phyloP scores from a whole-genome alignment of 2,329 filamentous ascomycete genomes.

The Metarhizium sp. region DNA sequence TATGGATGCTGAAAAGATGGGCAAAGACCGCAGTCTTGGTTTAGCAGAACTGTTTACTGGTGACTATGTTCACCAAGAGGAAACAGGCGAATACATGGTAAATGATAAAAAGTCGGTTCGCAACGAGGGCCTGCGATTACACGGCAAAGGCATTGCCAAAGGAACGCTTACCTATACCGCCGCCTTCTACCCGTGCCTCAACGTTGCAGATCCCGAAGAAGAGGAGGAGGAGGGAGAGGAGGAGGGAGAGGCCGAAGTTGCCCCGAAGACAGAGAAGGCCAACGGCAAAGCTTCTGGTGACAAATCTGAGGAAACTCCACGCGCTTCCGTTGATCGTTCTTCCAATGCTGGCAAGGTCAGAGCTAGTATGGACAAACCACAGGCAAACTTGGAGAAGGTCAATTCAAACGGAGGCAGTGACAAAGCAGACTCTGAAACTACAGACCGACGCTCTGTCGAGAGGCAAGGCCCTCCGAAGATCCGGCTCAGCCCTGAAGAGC shows the following conservation, averaged over 20 bases:
- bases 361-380: constrained; percentile 21
- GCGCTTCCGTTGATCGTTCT: constrained; percentile 12
- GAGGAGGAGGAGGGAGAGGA: constrained; percentile 49
- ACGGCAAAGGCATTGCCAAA: constrained; percentile 65
- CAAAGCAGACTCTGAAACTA: constrained; percentile 24
- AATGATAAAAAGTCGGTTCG: constrained; percentile 65
- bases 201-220: constrained; percentile 81
- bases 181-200: constrained; percentile 83
- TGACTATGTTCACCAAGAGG: constrained; percentile 71
- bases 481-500: constrained; percentile 66
- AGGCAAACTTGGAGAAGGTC: neutral
- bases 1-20: constrained; percentile 91
- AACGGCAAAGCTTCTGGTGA: neutral
- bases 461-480: constrained; percentile 62
- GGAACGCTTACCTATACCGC: constrained; percentile 74
- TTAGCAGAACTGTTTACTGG: constrained; percentile 65
- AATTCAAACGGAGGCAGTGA: constrained; percentile 8
- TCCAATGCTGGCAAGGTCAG: constrained; percentile 35
- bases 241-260: constrained; percentile 8
- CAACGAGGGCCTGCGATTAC: constrained; percentile 61
- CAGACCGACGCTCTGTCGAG: constrained; percentile 20
- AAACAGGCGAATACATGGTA: constrained; percentile 71
- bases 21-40: constrained; percentile 82
- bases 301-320: constrained; percentile 1
- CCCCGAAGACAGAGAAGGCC: neutral